Percentiles rank a stretch among this genome's conserved stretches.
phyloP scores from a whole-genome alignment of 2,329 filamentous ascomycete genomes.

The Xenosphaeropsis pyriputrescens region DNA sequence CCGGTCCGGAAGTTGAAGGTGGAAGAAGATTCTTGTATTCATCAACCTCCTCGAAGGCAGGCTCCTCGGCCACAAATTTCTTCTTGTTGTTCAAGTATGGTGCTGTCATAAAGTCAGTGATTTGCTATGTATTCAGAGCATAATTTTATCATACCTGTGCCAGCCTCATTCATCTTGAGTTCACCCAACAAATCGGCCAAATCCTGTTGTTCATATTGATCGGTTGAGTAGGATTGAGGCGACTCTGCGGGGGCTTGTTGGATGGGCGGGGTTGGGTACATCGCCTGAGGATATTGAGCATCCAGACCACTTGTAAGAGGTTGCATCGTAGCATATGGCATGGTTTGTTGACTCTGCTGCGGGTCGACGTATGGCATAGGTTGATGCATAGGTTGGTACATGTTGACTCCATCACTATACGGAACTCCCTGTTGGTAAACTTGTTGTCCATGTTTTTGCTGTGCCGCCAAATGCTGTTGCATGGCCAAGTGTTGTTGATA shows the following conservation, averaged over 20 bases:
- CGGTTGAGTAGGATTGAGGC: constrained; percentile 39
- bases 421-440: constrained; percentile 33
- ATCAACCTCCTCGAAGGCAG: constrained; percentile 54
- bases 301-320: constrained; percentile 34
- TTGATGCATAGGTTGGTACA: constrained; percentile 18
- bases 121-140: not conserved
- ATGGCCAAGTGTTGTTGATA: constrained; percentile 39
- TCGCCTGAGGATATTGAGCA: constrained; percentile 31
- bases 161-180: constrained; percentile 74
- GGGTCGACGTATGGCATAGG: constrained; percentile 10
- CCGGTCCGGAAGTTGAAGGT: constrained; percentile 50
- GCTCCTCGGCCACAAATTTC: constrained; percentile 36
- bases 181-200: constrained; percentile 72
- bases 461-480: constrained; percentile 24
- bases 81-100: constrained; percentile 65
- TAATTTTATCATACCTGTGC: constrained; percentile 49
- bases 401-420: constrained; percentile 27
- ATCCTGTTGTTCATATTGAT: constrained; percentile 54
- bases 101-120: constrained; percentile 30
- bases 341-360: constrained; percentile 24
- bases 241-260: constrained; percentile 20
- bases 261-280: constrained; percentile 39
- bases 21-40: constrained; percentile 61
- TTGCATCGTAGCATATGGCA: constrained; percentile 39
- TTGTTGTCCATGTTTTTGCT: constrained; percentile 19